Conservation (phyloP, 179 eudicot genomes). For the Actinidia polygama region DNA sequence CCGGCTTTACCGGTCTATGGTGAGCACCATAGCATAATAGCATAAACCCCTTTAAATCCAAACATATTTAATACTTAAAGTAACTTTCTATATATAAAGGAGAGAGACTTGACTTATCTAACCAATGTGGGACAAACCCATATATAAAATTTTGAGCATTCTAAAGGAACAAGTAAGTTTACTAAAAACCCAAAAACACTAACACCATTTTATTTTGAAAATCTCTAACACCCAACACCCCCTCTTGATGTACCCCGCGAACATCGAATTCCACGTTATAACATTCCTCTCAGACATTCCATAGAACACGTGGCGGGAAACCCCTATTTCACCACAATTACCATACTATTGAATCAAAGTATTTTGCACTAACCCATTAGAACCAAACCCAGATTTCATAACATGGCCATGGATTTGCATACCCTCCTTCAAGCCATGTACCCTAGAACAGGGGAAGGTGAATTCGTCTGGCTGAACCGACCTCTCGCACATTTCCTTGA, state of each 20-base stretch:
- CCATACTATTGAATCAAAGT: constrained; percentile 40
- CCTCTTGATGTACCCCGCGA: constrained; percentile 36
- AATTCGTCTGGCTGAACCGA: constrained; percentile 32
- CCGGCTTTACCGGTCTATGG: too few species aligned
- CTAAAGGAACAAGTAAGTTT: too few species aligned
- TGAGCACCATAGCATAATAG: too few species aligned
- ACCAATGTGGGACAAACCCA: too few species aligned
- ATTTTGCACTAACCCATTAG: constrained; percentile 33
- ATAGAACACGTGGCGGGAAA: constrained; percentile 44
- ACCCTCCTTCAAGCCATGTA: constrained; percentile 38
- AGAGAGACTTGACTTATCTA: too few species aligned
- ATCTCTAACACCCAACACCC: constrained; percentile 42
- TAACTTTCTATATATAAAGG: too few species aligned
- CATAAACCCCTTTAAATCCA: too few species aligned
- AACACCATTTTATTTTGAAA: too few species aligned
- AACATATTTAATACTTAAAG: too few species aligned
- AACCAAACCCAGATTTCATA: constrained; percentile 31
- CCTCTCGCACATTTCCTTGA: constrained; percentile 36
- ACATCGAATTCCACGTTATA: constrained; percentile 39
- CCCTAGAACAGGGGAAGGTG: constrained; percentile 38
- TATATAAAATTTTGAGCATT: too few species aligned
- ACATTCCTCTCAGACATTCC: constrained; percentile 34
- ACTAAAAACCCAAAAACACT: too few species aligned
- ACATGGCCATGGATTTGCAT: constrained; percentile 35
- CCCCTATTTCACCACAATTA: constrained; percentile 32